phyloP scores from a whole-genome alignment of 75 land plant genomes.

The Ceratopteris richardii region DNA sequence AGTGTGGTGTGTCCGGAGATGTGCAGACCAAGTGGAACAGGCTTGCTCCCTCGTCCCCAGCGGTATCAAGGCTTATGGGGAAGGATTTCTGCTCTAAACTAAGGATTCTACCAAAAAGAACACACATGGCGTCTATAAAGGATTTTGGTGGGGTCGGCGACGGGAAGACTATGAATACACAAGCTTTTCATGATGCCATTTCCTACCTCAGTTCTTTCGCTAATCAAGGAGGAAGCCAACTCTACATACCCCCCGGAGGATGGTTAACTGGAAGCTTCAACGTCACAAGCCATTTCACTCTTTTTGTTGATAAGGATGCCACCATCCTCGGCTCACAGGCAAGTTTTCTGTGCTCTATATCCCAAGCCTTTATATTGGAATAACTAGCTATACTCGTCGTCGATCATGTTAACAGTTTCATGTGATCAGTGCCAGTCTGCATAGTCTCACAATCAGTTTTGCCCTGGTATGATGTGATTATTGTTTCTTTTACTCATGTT shows the following conservation, averaged over 20 bases:
- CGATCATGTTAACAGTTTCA: too few relatives aligned
- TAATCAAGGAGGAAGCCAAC: slow-evolving; percentile 71
- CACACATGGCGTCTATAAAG: slow-evolving; percentile 21
- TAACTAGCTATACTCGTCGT: too few relatives aligned
- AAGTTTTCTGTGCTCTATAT: too few relatives aligned
- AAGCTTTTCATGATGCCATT: slow-evolving; percentile 45
- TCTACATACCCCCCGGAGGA: slow-evolving; percentile 74
- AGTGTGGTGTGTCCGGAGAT: too few relatives aligned
- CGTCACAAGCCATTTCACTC: slow-evolving; percentile 82
- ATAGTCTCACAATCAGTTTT: too few relatives aligned
- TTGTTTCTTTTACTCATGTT: too few relatives aligned
- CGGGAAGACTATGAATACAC: slow-evolving; percentile 57
- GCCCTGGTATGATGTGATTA: too few relatives aligned
- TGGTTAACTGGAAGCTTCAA: slow-evolving; percentile 93
- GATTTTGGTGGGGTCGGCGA: slow-evolving; percentile 77
- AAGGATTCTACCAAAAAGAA: not conserved
- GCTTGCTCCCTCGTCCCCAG: too few relatives aligned
- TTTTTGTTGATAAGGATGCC: slow-evolving; percentile 59
- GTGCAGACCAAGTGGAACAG: too few relatives aligned
- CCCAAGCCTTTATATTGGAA: too few relatives aligned
- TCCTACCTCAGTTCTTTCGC: slow-evolving; percentile 12
- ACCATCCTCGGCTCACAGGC: slow-evolving; percentile 70
- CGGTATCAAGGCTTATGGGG: too few relatives aligned
- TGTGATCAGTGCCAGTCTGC: too few relatives aligned
- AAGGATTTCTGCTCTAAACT: slow-evolving; percentile 5